These are phyloP conservation scores for Diophrys sp. DNA, from an alignment of 73 alveolate genomes.

Conservation along the genomic window DNA sequence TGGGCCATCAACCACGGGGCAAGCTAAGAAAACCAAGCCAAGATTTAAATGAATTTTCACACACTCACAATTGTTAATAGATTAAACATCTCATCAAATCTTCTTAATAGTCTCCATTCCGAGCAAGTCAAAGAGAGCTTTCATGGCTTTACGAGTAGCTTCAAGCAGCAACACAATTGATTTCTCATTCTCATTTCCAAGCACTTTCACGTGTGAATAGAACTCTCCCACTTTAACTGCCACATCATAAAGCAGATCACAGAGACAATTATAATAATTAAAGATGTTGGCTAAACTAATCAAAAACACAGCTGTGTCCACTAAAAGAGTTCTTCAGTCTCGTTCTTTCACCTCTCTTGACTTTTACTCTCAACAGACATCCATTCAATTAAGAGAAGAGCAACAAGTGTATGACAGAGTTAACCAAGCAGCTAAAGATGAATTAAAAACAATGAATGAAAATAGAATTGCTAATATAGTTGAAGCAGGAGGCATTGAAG, in stretches of 20 bases:
- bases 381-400: background rate
- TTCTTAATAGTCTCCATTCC: slow-evolving; percentile 82
- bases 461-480: background rate
- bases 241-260: slow-evolving; percentile 93
- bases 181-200: slow-evolving; percentile 78
- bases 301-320: background rate
- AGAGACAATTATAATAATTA: slow-evolving; percentile 2
- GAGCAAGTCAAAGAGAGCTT: slow-evolving; percentile 55
- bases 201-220: slow-evolving; percentile 86
- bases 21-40: no score
- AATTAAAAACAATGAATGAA: background rate
- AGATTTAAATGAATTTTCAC: no score
- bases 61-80: no score
- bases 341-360: background rate
- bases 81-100: slow-evolving; percentile 51
- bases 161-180: slow-evolving; percentile 68
- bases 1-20: no score
- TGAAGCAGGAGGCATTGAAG: background rate
- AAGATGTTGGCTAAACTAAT: background rate
- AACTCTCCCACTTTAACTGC: slow-evolving; percentile 91
- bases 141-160: slow-evolving; percentile 65
- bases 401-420: background rate
- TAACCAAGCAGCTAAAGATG: background rate
- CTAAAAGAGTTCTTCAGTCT: background rate
- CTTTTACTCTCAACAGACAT: background rate